A percentile compares a stretch with the other conserved stretches of the same genome.
Evolutionary conservation across 2,329 filamentous ascomycete genomes (phyloP).

Genomic region (Scleromitrula shiraiana): DNA sequence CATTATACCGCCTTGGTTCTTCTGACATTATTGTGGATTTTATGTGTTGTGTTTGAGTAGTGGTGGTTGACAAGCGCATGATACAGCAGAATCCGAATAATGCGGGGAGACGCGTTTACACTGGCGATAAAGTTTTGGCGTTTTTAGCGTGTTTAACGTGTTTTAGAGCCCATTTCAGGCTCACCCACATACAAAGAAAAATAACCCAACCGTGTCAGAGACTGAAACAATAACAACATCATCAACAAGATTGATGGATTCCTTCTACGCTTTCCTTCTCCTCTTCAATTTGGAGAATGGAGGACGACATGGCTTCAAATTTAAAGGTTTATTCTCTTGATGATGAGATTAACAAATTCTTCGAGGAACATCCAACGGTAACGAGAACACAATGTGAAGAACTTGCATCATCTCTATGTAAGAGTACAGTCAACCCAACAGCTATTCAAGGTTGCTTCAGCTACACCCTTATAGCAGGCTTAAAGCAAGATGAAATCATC

Average conservation of each 20-base stretch:
- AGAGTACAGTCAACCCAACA: not conserved
- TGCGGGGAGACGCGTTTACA: conserved; percentile 3
- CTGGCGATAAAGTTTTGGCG: not conserved
- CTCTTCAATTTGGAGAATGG: too few species aligned
- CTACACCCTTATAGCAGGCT: not conserved
- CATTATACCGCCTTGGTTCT: conserved; percentile 23
- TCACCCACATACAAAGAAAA: too few species aligned
- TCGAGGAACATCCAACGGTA: not conserved
- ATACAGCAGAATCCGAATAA: not conserved
- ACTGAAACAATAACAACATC: too few species aligned
- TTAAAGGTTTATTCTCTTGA: too few species aligned
- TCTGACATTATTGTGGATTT: not conserved
- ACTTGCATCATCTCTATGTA: not conserved
- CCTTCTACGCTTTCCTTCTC: too few species aligned
- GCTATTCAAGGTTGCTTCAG: conserved; percentile 3
- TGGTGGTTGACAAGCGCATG: too few species aligned
- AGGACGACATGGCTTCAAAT: too few species aligned
- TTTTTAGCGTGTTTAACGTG: conserved; percentile 1
- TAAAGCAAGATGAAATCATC: not conserved
- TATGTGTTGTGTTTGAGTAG: not conserved
- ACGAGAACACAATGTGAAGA: not conserved
- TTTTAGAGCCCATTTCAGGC: not conserved
- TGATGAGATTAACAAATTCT: not conserved
- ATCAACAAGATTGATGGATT: too few species aligned
- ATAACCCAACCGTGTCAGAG: too few species aligned